Conservation (phyloP, 2,329 filamentous ascomycete genomes). For the Aspergillus spinulosporus region DNA sequence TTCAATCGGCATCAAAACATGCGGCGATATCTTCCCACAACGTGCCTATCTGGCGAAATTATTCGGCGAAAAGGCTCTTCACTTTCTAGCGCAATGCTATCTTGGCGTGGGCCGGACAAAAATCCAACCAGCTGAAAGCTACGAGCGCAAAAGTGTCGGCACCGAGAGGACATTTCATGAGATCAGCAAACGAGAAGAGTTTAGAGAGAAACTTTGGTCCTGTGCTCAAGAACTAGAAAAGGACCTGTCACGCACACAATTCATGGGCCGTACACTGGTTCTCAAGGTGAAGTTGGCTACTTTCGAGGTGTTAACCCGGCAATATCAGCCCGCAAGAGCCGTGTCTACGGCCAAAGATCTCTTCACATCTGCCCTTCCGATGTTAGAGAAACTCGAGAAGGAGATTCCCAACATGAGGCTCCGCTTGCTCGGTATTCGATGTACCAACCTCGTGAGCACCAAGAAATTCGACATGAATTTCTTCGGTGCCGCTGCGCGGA, state of each 20-base stretch:
- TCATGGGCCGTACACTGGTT: constrained; percentile 86
- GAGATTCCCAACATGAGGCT: constrained; percentile 78
- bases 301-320: constrained; percentile 85
- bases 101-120: constrained; percentile 83
- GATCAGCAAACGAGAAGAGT: constrained; percentile 64
- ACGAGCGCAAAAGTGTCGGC: constrained; percentile 89
- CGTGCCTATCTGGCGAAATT: constrained; percentile 72
- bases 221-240: constrained; percentile 85
- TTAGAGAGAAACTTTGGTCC: constrained; percentile 75
- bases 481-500: constrained; percentile 58
- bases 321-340: constrained; percentile 69
- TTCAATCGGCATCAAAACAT: constrained; percentile 82
- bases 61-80: constrained; percentile 88
- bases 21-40: constrained; percentile 79
- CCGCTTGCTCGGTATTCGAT: constrained; percentile 82
- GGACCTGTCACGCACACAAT: constrained; percentile 74
- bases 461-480: constrained; percentile 80
- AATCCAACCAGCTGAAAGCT: constrained; percentile 82
- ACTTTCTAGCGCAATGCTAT: constrained; percentile 81
- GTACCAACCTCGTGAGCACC: constrained; percentile 81
- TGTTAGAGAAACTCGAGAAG: constrained; percentile 79
- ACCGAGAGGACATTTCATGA: constrained; percentile 91
- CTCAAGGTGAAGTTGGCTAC: constrained; percentile 94
- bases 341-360: constrained; percentile 75
- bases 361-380: constrained; percentile 76